phyloP scores from a whole-genome alignment of 768 basidiomycete genomes.

The Daedaleopsis sinensis region DNA sequence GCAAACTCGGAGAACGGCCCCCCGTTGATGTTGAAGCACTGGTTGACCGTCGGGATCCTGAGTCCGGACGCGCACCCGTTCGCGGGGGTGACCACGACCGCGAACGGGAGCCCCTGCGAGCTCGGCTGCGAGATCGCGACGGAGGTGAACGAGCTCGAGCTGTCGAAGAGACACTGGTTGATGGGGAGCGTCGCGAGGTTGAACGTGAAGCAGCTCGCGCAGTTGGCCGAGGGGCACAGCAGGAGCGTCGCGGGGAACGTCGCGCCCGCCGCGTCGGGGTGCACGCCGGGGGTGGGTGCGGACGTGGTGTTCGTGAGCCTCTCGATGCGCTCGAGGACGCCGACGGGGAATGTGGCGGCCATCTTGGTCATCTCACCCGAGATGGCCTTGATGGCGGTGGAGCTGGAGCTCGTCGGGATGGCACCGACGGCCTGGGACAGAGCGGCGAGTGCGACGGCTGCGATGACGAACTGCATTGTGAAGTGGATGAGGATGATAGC shows the following conservation, averaged over 20 bases:
- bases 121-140: constrained; percentile 8
- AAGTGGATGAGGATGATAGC: too few relatives aligned
- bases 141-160: background rate
- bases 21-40: too few relatives aligned
- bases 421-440: too few relatives aligned
- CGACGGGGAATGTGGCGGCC: background rate
- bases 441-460: too few relatives aligned
- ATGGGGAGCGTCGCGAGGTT: background rate
- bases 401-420: too few relatives aligned
- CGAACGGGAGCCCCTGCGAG: too few relatives aligned
- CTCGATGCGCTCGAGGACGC: background rate
- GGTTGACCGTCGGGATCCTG: too few relatives aligned
- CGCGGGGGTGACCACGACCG: too few relatives aligned
- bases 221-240: constrained; percentile 1
- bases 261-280: background rate
- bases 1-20: too few relatives aligned
- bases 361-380: background rate
- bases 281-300: background rate
- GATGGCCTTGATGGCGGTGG: too few relatives aligned
- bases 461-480: too few relatives aligned
- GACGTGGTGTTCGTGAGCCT: background rate
- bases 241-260: constrained; percentile 7
- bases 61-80: too few relatives aligned
- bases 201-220: constrained; percentile 4
- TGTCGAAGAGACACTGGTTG: constrained; percentile 1